phyloP scores from a whole-genome alignment of 2,329 filamentous ascomycete species.

The Aspergillus sp. region DNA sequence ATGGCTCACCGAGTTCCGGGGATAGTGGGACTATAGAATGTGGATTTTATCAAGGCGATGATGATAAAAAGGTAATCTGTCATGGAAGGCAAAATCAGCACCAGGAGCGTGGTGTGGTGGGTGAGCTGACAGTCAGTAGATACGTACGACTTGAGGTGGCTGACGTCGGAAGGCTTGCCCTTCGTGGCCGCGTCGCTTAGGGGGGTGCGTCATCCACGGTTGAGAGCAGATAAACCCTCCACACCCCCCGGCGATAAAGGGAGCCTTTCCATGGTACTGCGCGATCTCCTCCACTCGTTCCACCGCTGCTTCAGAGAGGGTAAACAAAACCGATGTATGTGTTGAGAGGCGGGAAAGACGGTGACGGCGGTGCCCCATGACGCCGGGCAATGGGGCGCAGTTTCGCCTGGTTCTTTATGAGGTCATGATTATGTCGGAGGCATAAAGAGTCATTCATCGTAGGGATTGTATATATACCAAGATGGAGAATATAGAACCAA shows the following conservation, averaged over 20 bases:
- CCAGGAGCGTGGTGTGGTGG: too few relatives aligned
- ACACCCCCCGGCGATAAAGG: background rate
- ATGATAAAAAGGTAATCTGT: too few relatives aligned
- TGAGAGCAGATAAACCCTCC: background rate
- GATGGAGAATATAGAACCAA: background rate
- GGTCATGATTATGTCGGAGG: constrained; percentile 10
- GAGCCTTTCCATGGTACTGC: background rate
- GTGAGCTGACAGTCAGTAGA: too few relatives aligned
- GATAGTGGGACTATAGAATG: too few relatives aligned
- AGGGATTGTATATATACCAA: background rate
- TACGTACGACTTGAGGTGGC: too few relatives aligned
- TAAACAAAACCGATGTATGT: background rate
- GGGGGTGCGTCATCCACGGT: background rate
- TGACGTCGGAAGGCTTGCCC: too few relatives aligned
- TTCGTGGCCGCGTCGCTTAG: background rate
- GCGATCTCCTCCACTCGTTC: background rate
- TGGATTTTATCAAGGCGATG: too few relatives aligned
- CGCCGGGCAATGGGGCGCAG: constrained; percentile 1
- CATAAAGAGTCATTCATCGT: background rate
- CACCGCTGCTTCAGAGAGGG: background rate
- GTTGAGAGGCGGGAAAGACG: background rate
- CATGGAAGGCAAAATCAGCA: too few relatives aligned
- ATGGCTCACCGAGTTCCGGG: too few relatives aligned
- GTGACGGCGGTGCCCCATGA: background rate
- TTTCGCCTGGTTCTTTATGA: constrained; percentile 4